phyloP scores from a whole-genome alignment of 2,329 filamentous ascomycete species.

The Teratosphaeriaceae sp. region DNA sequence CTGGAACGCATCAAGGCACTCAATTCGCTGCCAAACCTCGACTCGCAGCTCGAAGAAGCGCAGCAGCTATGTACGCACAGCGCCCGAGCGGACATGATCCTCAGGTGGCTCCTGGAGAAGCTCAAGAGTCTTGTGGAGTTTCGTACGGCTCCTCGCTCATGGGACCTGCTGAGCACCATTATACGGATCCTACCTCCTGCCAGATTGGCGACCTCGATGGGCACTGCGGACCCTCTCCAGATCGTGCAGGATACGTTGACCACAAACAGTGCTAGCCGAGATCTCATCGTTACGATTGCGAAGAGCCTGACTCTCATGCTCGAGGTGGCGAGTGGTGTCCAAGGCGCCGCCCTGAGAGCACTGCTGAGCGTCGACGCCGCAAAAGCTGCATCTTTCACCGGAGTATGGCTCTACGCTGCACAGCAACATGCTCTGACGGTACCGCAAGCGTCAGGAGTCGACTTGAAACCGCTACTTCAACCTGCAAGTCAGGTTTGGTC shows the following conservation, averaged over 20 bases:
- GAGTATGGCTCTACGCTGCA: constrained; percentile 15
- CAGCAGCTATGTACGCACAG: constrained; percentile 24
- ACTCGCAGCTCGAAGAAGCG: constrained; percentile 23
- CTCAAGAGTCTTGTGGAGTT: constrained; percentile 41
- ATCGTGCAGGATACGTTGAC: constrained; percentile 57
- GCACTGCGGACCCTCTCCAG: constrained; percentile 59
- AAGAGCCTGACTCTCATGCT: constrained; percentile 13
- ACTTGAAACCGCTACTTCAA: constrained; percentile 8
- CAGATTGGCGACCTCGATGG: constrained; percentile 63
- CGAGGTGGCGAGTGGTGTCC: constrained; percentile 11
- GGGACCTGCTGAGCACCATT: constrained; percentile 56
- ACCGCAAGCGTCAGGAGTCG: neutral
- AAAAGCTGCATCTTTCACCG: constrained; percentile 18
- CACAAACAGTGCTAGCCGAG: neutral
- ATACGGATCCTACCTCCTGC: constrained; percentile 61
- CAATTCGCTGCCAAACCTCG: constrained; percentile 21
- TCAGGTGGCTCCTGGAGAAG: constrained; percentile 60
- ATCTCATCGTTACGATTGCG: constrained; percentile 6
- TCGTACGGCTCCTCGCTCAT: constrained; percentile 39
- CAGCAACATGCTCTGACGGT: neutral
- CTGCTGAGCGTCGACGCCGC: constrained; percentile 15
- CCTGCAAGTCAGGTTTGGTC: constrained; percentile 22
- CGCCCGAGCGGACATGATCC: constrained; percentile 50
- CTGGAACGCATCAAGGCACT: constrained; percentile 35
- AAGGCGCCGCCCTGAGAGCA: constrained; percentile 18